phyloP scores from a whole-genome alignment of 2,329 filamentous ascomycete genomes.

The Epichloe amarillans region DNA sequence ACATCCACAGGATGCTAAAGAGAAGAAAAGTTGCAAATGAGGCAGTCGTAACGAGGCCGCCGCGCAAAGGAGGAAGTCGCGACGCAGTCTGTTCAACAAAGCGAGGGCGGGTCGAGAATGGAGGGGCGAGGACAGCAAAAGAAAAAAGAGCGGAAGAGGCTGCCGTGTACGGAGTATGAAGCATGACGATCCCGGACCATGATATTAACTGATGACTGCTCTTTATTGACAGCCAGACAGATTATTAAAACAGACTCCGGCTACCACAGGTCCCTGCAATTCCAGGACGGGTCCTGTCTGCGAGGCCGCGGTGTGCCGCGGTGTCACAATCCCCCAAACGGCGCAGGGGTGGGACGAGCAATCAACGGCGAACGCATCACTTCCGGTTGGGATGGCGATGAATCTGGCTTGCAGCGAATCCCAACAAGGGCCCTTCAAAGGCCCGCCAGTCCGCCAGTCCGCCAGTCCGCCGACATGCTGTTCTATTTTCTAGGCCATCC shows the following conservation, averaged over 20 bases:
- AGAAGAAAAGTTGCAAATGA: constrained; percentile 1
- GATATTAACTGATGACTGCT: neutral
- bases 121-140: neutral
- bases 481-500: no score
- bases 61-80: constrained; percentile 6
- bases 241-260: neutral
- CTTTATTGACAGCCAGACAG: neutral
- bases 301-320: neutral
- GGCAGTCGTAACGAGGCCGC: neutral
- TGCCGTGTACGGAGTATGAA: neutral
- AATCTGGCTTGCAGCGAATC: neutral
- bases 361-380: neutral
- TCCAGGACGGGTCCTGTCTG: neutral
- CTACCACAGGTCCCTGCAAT: neutral
- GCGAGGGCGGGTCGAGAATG: neutral
- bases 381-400: neutral
- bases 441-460: no score
- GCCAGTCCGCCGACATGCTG: no score
- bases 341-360: constrained; percentile 1
- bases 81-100: constrained; percentile 2
- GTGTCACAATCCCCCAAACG: constrained; percentile 1
- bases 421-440: no score
- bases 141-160: neutral
- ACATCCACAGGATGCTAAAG: constrained; percentile 4
- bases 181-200: neutral